Percentiles rank a stretch among this genome's conserved stretches.
Conservation (phyloP, 352 stramenopile species). For the Pythium utonaiense region DNA sequence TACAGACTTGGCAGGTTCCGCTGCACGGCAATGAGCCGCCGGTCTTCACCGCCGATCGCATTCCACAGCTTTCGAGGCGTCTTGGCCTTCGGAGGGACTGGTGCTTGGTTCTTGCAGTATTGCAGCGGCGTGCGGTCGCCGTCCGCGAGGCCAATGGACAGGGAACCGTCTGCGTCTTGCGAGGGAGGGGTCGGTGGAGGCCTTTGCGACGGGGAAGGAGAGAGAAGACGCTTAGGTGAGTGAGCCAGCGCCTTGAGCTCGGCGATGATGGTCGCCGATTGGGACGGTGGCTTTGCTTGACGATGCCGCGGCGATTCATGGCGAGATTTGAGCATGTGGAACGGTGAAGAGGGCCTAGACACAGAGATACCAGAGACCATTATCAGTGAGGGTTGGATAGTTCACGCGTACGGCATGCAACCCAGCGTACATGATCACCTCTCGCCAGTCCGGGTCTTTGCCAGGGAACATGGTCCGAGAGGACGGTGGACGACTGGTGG, state of each 20-base stretch:
- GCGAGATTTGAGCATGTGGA: not conserved
- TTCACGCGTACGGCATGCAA: too few species aligned
- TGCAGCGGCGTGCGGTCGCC: constrained; percentile 23
- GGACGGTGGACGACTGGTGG: constrained; percentile 5
- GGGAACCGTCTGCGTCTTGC: not conserved
- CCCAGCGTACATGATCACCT: constrained; percentile 23
- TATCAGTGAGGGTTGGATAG: too few species aligned
- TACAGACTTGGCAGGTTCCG: constrained; percentile 35
- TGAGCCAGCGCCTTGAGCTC: constrained; percentile 18
- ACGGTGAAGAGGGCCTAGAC: constrained; percentile 15
- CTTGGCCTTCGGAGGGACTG: constrained; percentile 49
- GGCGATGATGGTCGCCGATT: constrained; percentile 9
- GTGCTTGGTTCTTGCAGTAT: constrained; percentile 60
- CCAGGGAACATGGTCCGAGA: constrained; percentile 9
- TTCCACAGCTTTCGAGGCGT: constrained; percentile 77
- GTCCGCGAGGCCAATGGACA: constrained; percentile 22
- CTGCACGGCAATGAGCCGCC: constrained; percentile 63
- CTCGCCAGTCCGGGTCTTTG: constrained; percentile 25
- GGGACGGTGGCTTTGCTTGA: constrained; percentile 5
- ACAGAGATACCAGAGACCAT: too few species aligned
- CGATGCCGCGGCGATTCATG: constrained; percentile 5
- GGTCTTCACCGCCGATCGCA: constrained; percentile 68
- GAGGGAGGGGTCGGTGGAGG: not conserved
- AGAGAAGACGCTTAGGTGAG: not conserved
- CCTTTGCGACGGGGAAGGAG: not conserved